Base-by-base conservation (phyloP, 805 yeast species). In the Yarrowia sp. region DNA sequence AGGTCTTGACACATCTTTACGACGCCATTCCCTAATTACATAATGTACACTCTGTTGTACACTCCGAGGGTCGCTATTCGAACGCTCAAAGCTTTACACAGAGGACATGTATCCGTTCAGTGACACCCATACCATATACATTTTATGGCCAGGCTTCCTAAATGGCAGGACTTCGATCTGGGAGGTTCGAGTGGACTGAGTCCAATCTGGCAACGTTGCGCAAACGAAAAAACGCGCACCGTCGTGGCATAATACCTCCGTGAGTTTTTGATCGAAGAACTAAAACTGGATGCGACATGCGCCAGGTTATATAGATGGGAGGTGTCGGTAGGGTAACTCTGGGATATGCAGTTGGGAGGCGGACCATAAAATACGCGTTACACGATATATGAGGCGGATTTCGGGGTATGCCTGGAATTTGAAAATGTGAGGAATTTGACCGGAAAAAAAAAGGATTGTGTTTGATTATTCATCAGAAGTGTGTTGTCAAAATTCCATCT, bases 241-340 rank as follows among this genome's bases (percentile, higher is more conserved):
- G 65, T 59, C 65, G 65, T 59, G 65, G 65, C 65, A 59, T 59
- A 59, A 59, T 59, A 45, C 65, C 65, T 59, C 65, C 65, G 65
- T 59, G 65, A 59, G 65, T 59, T 59, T 59, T 59, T 59, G 65
- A 59, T 59, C 65, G 46, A 59, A 59, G 65, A 59, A 45, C 11
- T 36, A 59, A 45, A 59, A 43, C 45, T 56, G 65, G 65, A 43
- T 59, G 65, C 65, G 63, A 56, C 38, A 15, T 15, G 22, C 48
- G 14, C 40, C 10, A n/a, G 48, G 15, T n/a, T 56, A 56, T 56
- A 56, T 56, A 56, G 45, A 40, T n/a, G 36, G 14, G 32, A 4
- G 2, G 22, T 5, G 5, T 0, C 41, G 58, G 58, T 52, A 52
- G 65, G 65, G 65, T 59, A 59, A 59, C 65, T 41, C 59, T 26